These are phyloP conservation scores for Cynara cardunculus DNA, from an alignment of 129 eudicot genomes.

Conservation along the genomic window DNA sequence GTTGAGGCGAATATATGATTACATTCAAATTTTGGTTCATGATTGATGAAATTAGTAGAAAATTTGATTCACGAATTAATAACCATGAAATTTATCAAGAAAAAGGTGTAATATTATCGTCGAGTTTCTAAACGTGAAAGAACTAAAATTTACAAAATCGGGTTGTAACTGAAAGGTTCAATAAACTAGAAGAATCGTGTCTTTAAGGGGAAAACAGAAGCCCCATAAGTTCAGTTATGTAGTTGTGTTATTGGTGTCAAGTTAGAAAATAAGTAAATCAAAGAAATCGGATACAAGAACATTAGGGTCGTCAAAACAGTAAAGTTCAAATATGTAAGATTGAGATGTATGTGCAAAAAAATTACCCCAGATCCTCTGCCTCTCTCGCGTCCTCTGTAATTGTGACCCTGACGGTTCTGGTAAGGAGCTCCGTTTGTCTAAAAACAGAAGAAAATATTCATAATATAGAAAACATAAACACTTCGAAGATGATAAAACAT, in stretches of 20 bases:
- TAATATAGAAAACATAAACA: background rate
- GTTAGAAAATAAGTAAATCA: background rate
- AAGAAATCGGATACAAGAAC: background rate
- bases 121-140: background rate
- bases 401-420: conserved; percentile 45
- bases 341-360: background rate
- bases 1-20: background rate
- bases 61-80: too few species aligned
- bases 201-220: background rate
- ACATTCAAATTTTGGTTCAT: background rate
- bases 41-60: background rate
- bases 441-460: background rate
- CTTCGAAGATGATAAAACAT: background rate
- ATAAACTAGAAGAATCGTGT: background rate
- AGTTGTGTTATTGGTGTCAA: background rate
- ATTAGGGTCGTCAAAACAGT: background rate
- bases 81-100: background rate
- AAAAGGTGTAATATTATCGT: background rate
- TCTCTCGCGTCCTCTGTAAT: conserved; percentile 81
- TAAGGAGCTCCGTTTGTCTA: conserved; percentile 66
- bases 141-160: background rate
- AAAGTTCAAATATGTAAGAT: background rate
- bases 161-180: background rate
- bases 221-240: background rate
- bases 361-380: conserved; percentile 92